phyloP scores from a whole-genome alignment of 768 basidiomycete genomes.

The Boletus tomentosulus region DNA sequence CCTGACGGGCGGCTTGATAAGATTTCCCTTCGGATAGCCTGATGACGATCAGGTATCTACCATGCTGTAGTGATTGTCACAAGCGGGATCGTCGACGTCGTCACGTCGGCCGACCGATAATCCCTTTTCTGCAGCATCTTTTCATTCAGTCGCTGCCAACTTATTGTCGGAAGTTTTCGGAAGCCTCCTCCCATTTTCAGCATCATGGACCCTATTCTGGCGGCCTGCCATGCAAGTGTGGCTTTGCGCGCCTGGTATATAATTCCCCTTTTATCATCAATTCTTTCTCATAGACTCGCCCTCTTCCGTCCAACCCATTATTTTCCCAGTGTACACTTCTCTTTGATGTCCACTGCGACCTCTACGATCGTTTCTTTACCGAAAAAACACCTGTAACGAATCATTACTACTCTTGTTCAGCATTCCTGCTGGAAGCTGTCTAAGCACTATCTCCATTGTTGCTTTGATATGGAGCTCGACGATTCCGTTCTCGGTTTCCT shows the following conservation, averaged over 20 bases:
- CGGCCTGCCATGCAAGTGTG: neutral
- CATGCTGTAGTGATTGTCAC: neutral
- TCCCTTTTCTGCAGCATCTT: neutral
- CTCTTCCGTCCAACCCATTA: neutral
- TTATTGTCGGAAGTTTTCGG: neutral
- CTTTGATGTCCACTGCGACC: too few species aligned
- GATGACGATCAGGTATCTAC: too few species aligned
- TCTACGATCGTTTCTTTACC: too few species aligned
- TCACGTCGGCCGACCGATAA: neutral
- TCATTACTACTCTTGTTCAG: neutral
- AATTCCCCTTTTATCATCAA: too few species aligned
- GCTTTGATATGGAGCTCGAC: conserved; percentile 1
- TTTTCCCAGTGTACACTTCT: neutral
- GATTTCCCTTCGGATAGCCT: too few species aligned
- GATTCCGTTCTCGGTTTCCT: neutral
- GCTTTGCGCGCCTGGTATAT: neutral
- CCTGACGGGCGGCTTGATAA: neutral
- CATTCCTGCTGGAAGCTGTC: too few species aligned
- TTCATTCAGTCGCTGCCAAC: neutral
- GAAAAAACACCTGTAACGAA: neutral
- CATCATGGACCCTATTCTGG: neutral
- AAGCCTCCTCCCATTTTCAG: neutral
- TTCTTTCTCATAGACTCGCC: too few species aligned
- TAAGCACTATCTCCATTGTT: too few species aligned
- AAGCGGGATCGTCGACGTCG: neutral